A percentile compares a stretch with the other conserved stretches of the same genome.
Conservation (phyloP, 352 stramenopile species). For the Globisporangium camurandrum region DNA sequence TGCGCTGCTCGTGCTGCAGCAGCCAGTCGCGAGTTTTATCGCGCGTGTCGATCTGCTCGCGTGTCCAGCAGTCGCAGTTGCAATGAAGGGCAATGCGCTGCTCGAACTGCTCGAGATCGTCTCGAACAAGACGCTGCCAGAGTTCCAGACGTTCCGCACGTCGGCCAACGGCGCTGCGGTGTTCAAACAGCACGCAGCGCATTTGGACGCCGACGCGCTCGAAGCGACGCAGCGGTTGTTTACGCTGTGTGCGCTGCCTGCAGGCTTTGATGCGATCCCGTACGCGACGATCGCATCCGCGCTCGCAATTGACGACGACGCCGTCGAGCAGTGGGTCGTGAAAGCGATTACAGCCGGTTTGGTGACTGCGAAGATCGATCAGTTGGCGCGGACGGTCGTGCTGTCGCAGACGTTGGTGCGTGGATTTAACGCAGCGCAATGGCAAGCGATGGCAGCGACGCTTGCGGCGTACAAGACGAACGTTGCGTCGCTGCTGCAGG, state of each 20-base stretch:
- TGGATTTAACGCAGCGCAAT: slow-evolving; percentile 86
- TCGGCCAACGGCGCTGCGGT: slow-evolving; percentile 47
- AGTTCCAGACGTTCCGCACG: slow-evolving; percentile 83
- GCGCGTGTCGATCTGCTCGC: slow-evolving; percentile 84
- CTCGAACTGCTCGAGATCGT: slow-evolving; percentile 89
- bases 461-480: slow-evolving; percentile 92
- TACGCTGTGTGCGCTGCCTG: slow-evolving; percentile 87
- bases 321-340: slow-evolving; percentile 94
- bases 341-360: slow-evolving; percentile 88
- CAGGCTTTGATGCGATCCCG: slow-evolving; percentile 88
- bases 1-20: slow-evolving; percentile 78
- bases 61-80: slow-evolving; percentile 65
- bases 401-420: slow-evolving; percentile 68
- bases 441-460: slow-evolving; percentile 84
- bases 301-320: slow-evolving; percentile 72
- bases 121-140: slow-evolving; percentile 87
- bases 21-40: slow-evolving; percentile 87
- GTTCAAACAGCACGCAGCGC: slow-evolving; percentile 48
- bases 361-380: slow-evolving; percentile 93
- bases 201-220: slow-evolving; percentile 54
- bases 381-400: slow-evolving; percentile 88
- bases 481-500: slow-evolving; percentile 84
- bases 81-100: slow-evolving; percentile 64
- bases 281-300: slow-evolving; percentile 82
- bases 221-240: slow-evolving; percentile 89